phyloP scores from a whole-genome alignment of 495 filamentous ascomycete genomes.

The Tuber umbilicatum region DNA sequence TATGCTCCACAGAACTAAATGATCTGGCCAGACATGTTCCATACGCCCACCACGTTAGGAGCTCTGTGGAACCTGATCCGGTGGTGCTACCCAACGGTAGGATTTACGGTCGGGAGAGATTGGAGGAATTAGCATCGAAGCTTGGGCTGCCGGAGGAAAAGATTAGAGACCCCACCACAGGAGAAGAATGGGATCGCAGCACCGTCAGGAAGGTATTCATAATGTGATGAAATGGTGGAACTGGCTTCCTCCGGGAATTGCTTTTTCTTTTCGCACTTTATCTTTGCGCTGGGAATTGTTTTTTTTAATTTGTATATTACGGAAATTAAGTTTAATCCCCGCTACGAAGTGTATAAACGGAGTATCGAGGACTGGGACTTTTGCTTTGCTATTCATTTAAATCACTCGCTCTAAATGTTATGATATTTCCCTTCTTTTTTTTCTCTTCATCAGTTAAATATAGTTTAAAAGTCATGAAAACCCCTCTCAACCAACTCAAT shows the following conservation, averaged over 20 bases:
- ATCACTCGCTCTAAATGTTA: slow-evolving; percentile 2
- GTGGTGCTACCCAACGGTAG: slow-evolving; percentile 80
- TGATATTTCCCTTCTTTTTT: neutral
- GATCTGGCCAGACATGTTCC: slow-evolving; percentile 80
- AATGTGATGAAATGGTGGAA: slow-evolving; percentile 45
- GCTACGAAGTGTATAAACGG: neutral
- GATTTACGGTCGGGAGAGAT: slow-evolving; percentile 69
- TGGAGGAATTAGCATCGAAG: slow-evolving; percentile 71
- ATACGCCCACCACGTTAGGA: slow-evolving; percentile 90
- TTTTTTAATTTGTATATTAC: neutral
- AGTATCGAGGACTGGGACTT: neutral
- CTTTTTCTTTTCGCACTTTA: neutral
- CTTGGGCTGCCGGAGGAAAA: slow-evolving; percentile 55
- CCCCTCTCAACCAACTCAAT: slow-evolving; percentile 4
- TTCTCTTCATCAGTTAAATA: slow-evolving; percentile 1
- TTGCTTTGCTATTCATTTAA: neutral
- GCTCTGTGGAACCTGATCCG: slow-evolving; percentile 78
- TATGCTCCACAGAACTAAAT: slow-evolving; percentile 91
- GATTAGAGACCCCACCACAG: slow-evolving; percentile 77
- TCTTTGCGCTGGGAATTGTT: neutral
- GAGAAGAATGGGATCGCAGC: slow-evolving; percentile 55
- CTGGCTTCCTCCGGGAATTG: neutral
- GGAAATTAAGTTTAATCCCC: neutral
- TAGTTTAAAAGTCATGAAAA: slow-evolving; percentile 5
- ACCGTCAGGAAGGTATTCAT: slow-evolving; percentile 87